Percentiles rank a stretch among this genome's conserved stretches.
These are phyloP conservation scores for Trichoderma gracile DNA, from an alignment of 2,329 filamentous ascomycete species.

Conservation along the genomic window DNA sequence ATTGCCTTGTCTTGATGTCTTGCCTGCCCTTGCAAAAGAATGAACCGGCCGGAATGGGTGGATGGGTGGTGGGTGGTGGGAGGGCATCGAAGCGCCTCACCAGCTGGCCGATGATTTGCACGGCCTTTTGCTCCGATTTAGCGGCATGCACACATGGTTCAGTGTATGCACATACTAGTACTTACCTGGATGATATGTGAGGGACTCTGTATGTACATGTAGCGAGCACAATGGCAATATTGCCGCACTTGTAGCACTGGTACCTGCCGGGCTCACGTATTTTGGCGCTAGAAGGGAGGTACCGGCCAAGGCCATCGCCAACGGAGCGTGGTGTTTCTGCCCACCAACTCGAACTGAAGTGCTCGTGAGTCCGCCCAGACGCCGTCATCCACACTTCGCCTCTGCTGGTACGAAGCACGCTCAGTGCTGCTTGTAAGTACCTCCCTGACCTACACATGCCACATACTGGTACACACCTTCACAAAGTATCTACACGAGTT, in stretches of 20 bases:
- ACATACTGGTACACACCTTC: neutral
- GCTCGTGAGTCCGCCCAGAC: neutral
- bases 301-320: constrained; percentile 11
- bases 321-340: constrained; percentile 22
- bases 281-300: neutral
- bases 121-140: constrained; percentile 5
- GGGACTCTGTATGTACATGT: neutral
- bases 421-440: neutral
- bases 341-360: constrained; percentile 8
- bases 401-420: neutral
- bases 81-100: constrained; percentile 3
- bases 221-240: neutral
- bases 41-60: too few species aligned
- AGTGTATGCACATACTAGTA: too few species aligned
- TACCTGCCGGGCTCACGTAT: neutral
- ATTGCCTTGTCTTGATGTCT: constrained; percentile 9
- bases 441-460: neutral
- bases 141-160: neutral
- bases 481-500: too few species aligned
- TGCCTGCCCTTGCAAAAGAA: neutral
- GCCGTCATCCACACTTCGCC: constrained; percentile 23
- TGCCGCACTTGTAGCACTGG: neutral
- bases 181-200: too few species aligned
- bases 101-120: neutral
- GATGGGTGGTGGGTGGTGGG: too few species aligned